Evolutionary conservation across 2,329 filamentous ascomycete genomes (phyloP).

Genomic region (Fonsecaea monophora): DNA sequence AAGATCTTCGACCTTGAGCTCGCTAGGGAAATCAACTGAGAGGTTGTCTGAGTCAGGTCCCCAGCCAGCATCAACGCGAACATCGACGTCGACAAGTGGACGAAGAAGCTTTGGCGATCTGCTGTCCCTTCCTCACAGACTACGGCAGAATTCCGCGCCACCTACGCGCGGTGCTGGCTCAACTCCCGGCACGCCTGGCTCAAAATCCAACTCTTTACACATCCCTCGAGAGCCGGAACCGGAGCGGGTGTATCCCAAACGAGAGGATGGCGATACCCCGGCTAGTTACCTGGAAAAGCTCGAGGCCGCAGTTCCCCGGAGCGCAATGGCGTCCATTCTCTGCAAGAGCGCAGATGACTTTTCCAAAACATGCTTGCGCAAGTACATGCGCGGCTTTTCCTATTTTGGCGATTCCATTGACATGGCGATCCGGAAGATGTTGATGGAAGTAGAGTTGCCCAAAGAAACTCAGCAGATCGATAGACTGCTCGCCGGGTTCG

Average conservation of each 20-base stretch:
- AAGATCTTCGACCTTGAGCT: slow-evolving; percentile 89
- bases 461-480: slow-evolving; percentile 99
- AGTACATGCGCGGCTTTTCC: slow-evolving; percentile 92
- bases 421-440: slow-evolving; percentile 92
- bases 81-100: slow-evolving; percentile 82
- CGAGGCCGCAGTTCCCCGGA: slow-evolving; percentile 78
- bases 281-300: slow-evolving; percentile 86
- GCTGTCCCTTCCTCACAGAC: slow-evolving; percentile 74
- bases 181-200: slow-evolving; percentile 70
- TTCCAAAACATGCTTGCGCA: slow-evolving; percentile 80
- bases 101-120: slow-evolving; percentile 92
- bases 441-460: slow-evolving; percentile 95
- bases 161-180: slow-evolving; percentile 67
- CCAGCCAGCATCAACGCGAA: slow-evolving; percentile 64
- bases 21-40: slow-evolving; percentile 73
- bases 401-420: slow-evolving; percentile 98
- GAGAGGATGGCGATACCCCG: slow-evolving; percentile 85
- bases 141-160: slow-evolving; percentile 82
- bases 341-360: slow-evolving; percentile 89
- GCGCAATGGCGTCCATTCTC: slow-evolving; percentile 81
- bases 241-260: slow-evolving; percentile 73
- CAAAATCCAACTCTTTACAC: slow-evolving; percentile 84
- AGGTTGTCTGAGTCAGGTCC: slow-evolving; percentile 65
- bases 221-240: slow-evolving; percentile 69
- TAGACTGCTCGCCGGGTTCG: slow-evolving; percentile 89